Evolutionary conservation across 228 moss, liverwort and hornwort genomes (phyloP).

Genomic region (Sphagnum magellanicum): DNA sequence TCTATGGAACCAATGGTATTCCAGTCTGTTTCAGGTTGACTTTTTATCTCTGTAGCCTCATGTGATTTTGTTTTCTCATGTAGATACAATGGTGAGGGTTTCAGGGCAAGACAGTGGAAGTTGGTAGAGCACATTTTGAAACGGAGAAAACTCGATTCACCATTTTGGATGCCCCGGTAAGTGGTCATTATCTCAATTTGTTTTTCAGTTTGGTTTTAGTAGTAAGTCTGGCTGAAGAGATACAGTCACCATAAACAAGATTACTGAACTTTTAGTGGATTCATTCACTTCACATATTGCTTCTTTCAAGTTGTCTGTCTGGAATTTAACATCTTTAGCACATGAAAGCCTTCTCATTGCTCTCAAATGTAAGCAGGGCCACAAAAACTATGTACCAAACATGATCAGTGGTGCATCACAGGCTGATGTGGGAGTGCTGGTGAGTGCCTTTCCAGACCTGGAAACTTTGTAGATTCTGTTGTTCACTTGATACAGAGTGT

Average conservation of each 20-base stretch:
- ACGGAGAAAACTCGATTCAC: constrained; percentile 84
- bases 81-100: neutral
- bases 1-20: too few relatives aligned
- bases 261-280: too few relatives aligned
- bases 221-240: too few relatives aligned
- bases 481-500: too few relatives aligned
- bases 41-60: neutral
- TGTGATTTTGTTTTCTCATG: neutral
- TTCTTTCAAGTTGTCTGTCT: too few relatives aligned
- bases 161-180: constrained; percentile 92
- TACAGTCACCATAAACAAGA: too few relatives aligned
- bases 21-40: neutral
- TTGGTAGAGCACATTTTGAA: constrained; percentile 94
- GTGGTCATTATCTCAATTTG: neutral
- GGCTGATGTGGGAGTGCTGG: constrained; percentile 95
- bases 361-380: constrained; percentile 47
- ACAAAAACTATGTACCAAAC: constrained; percentile 96
- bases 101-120: constrained; percentile 95
- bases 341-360: neutral
- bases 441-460: constrained; percentile 12
- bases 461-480: too few relatives aligned
- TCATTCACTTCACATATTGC: too few relatives aligned
- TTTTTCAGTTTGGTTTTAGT: too few relatives aligned
- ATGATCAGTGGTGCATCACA: constrained; percentile 98
- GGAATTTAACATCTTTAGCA: too few relatives aligned